Evolutionary conservation across 306 rosid genomes (phyloP).

Genomic region (Fagus crenata): DNA sequence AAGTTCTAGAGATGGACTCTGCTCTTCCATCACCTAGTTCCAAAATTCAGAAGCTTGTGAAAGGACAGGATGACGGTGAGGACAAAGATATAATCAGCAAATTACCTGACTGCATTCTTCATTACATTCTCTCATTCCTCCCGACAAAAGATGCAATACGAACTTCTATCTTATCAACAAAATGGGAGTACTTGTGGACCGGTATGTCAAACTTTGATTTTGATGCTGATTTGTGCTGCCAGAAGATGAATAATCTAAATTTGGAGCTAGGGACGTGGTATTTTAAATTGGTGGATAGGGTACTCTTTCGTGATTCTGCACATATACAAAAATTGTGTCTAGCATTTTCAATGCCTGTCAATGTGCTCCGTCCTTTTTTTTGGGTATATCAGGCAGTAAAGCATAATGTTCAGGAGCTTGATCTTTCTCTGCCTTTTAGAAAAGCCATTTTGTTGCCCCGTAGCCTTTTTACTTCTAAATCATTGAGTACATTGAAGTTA

Average conservation of each 20-base stretch:
- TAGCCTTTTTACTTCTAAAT: constrained; percentile 4
- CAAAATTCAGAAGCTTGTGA: constrained; percentile 8
- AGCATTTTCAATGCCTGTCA: background rate
- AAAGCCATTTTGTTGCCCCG: background rate
- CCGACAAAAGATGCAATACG: constrained; percentile 16
- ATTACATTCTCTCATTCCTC: constrained; percentile 21
- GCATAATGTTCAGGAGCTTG: constrained; percentile 19
- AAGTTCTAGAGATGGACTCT: constrained; percentile 2
- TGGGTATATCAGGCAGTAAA: constrained; percentile 7
- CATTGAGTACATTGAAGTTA: constrained; percentile 5
- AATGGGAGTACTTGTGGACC: constrained; percentile 26
- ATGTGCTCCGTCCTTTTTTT: background rate
- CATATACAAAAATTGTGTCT: constrained; percentile 1
- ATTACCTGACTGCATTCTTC: constrained; percentile 27
- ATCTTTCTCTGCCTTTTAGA: background rate
- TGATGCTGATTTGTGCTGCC: background rate
- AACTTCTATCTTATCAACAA: constrained; percentile 22
- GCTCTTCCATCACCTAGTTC: constrained; percentile 8
- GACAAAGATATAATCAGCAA: constrained; percentile 15
- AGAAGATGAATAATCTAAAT: background rate
- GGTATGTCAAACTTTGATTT: constrained; percentile 10
- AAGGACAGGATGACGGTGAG: background rate
- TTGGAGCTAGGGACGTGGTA: background rate
- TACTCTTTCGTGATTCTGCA: constrained; percentile 2
- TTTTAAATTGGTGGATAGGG: constrained; percentile 6